Conservation (phyloP, 179 eudicot species). For the Amaranthus tricolor region DNA sequence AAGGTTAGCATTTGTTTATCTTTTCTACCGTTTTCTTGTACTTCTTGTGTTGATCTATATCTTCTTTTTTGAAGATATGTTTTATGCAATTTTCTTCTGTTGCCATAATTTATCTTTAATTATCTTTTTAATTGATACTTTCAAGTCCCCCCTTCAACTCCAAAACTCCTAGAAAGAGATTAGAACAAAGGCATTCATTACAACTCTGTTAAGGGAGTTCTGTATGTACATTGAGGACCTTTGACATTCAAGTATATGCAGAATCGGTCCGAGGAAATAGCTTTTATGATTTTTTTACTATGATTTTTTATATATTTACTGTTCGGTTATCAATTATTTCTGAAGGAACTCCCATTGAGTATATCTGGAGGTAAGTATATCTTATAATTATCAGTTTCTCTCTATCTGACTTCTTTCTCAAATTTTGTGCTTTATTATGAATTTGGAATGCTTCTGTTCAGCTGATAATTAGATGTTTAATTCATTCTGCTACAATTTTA, state of each 20-base stretch:
- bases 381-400: not conserved
- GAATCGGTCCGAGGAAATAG: not conserved
- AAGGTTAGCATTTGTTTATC: conserved; percentile 51
- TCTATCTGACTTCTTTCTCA: not conserved
- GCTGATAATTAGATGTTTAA: conserved; percentile 6
- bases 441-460: not conserved
- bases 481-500: conserved; percentile 19
- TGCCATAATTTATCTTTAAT: not conserved
- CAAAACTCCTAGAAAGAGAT: not conserved
- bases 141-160: not conserved
- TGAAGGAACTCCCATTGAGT: not conserved
- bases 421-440: not conserved
- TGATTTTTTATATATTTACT: not conserved
- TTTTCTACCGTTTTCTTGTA: conserved; percentile 14
- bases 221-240: not conserved
- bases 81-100: not conserved
- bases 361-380: not conserved
- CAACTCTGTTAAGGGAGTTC: no score
- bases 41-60: not conserved
- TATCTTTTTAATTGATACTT: not conserved
- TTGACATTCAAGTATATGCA: not conserved
- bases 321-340: not conserved
- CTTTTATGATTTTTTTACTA: not conserved
- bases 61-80: not conserved
- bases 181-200: not conserved